Base-by-base conservation (phyloP, 192 early-diverging fungal species). In the Podila minutissima region DNA sequence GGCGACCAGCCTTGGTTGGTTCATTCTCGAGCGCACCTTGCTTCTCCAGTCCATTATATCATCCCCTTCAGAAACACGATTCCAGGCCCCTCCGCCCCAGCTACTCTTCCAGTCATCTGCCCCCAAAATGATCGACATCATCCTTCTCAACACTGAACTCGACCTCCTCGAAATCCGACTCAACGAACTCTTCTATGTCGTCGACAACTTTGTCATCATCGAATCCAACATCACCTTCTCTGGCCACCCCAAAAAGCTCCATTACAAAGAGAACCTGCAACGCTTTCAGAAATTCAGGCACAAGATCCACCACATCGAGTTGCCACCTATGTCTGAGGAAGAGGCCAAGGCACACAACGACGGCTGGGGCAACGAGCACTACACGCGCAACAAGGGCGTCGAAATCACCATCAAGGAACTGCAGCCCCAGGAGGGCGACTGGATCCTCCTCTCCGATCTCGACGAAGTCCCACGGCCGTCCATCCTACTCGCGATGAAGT, bases 131-230 rank as follows among this genome's bases (percentile, higher is more conserved):
- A 62, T 48, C 32, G 69, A 71, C 32, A 35, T 62, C 9, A 62
- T 71, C 28, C 60, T 71, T 4, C 32, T 71, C 60, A 62, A 71
- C 48, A 33, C 11, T 12, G 69, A 62, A 49, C 28, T 71, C 28
- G 41, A 71, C 7, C n/a, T 50, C 48, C 50, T 64, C 13, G 69
- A 71, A 4, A 63, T 71, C 5, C 46, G 69, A 3, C 32, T 71
- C 10, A 57, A 63, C 29, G 69, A 71, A 28, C 69, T 64, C 20
- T 22, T n/a, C 26, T 5, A 53, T 19, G 20, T 37, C 33, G 62
- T 71, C 11, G 61, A 71, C 33, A 57, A 9, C 12, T 71, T 64
- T 57, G 69, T 64, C 31, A 64, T 71, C 55, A 57, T 64, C 29
- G 69, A 71, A 32, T 63, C 69, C 12, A 19, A 29, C 20, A 53